Percentiles rank a stretch among this genome's conserved stretches.
These are phyloP conservation scores for Brassica carinata DNA, from an alignment of 345 rosid genomes.

Conservation along the genomic window DNA sequence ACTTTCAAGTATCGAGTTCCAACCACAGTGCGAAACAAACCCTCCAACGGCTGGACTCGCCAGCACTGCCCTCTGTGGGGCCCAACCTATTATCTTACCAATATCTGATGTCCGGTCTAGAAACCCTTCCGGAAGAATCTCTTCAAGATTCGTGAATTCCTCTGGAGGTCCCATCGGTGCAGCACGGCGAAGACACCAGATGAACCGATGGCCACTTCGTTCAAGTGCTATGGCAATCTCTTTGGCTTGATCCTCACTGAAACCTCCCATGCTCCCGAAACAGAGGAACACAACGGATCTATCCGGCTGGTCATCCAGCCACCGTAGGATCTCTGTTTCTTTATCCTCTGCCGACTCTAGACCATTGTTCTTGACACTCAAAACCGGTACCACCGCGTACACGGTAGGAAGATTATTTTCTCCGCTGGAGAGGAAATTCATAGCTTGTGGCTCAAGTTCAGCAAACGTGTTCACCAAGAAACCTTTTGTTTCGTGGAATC, in stretches of 20 bases:
- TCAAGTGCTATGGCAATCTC: slow-evolving; percentile 55
- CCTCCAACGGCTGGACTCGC: slow-evolving; percentile 50
- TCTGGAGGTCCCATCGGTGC: slow-evolving; percentile 13
- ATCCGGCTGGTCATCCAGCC: slow-evolving; percentile 61
- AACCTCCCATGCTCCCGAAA: slow-evolving; percentile 67
- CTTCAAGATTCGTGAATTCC: slow-evolving; percentile 25
- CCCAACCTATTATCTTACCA: slow-evolving; percentile 54
- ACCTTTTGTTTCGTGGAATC: slow-evolving; percentile 40
- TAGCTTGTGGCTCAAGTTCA: slow-evolving; percentile 49
- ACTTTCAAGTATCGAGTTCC: slow-evolving; percentile 36
- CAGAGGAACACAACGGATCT: slow-evolving; percentile 62
- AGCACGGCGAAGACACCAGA: slow-evolving; percentile 55
- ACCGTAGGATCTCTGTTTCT: slow-evolving; percentile 34
- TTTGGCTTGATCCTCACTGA: slow-evolving; percentile 46
- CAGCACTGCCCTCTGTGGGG: slow-evolving; percentile 47
- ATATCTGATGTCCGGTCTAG: slow-evolving; percentile 37
- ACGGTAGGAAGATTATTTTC: slow-evolving; percentile 37
- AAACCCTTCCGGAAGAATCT: slow-evolving; percentile 50
- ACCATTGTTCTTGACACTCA: slow-evolving; percentile 34
- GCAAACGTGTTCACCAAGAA: slow-evolving; percentile 51
- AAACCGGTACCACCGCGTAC: slow-evolving; percentile 55
- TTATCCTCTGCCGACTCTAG: background rate
- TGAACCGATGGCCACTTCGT: slow-evolving; percentile 41
- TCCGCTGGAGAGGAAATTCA: slow-evolving; percentile 18
- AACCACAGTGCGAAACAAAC: slow-evolving; percentile 45